Evolutionary conservation across 2,329 filamentous ascomycete genomes (phyloP), one percentile per base, ranked within the genome.

Genomic region (Ascochyta clinopodiicola): DNA sequence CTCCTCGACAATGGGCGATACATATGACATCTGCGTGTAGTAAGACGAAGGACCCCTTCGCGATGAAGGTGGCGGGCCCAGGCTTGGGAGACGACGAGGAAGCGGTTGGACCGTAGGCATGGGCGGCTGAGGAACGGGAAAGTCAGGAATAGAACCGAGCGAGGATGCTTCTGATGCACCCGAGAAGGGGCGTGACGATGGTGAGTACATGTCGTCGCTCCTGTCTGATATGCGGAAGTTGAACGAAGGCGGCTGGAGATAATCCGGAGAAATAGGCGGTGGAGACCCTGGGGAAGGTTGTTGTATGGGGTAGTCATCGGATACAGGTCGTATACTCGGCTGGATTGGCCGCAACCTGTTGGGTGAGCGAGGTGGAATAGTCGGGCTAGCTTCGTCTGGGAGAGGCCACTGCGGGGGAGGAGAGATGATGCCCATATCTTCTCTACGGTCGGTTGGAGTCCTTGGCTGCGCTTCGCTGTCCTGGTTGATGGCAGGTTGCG

Each of bases 1-100:
- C 59, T 82, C 80, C 66, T 82, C 80, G 3, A 70, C 75, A 44
- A 82, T 82, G 2, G 80, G 80, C 29, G 79, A 77, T 24, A 82
- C 80, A 24, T 78, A 78, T 0, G 77, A 79, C 48, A 76, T 69
- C 56, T 80, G 78, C 2, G 79, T 78, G 56, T 82, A 82, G 61
- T 81, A 81, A 0, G 77, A 79, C 5, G 77, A 75, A 8, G 80
- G 80, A 5, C 79, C 80, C 71, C 77, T 69, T 25, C 80, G 71
- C 6, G 79, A 73, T 1, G 78, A 80, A 1, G 80, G 80, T n/a
- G 80, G 80, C 21, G 80, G 80, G 4, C 80, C 80, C 31, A 82
- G 67, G 44, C 75, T 78, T 10, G 77, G 77, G 19, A 71, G 67
- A 10, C 75, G 74, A 45, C 75, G 75, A 27, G 68, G 51, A 56